Percentiles rank a stretch among this genome's conserved stretches.
phyloP scores from a whole-genome alignment of 495 filamentous ascomycete genomes.

The Bathelium albidoporum region DNA sequence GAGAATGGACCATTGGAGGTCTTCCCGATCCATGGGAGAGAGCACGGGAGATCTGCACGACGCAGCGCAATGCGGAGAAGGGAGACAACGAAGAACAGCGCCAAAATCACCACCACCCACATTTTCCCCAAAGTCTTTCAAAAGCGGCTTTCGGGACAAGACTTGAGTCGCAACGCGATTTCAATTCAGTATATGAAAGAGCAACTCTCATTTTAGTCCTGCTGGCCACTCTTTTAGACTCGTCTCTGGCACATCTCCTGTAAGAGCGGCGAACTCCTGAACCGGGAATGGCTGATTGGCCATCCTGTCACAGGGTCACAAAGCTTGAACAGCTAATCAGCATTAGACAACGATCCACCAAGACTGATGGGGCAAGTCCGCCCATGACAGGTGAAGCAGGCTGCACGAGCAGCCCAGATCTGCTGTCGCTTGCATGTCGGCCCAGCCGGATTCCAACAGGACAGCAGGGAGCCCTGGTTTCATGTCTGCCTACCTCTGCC shows the following conservation, averaged over 20 bases:
- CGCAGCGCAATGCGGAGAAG: neutral
- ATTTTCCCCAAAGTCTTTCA: neutral
- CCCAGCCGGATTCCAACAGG: too few species aligned
- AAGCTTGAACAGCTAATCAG: neutral
- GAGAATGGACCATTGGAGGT: neutral
- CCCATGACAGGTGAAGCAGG: too few species aligned
- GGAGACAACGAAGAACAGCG: neutral
- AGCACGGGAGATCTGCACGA: neutral
- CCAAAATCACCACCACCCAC: neutral
- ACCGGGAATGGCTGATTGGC: neutral
- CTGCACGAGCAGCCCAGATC: too few species aligned
- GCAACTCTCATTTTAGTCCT: neutral
- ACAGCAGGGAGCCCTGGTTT: too few species aligned
- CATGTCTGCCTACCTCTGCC: neutral
- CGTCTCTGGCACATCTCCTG: neutral
- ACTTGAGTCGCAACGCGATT: neutral
- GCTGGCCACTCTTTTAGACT: neutral
- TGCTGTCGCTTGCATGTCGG: too few species aligned
- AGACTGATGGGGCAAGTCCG: too few species aligned
- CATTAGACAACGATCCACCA: too few species aligned
- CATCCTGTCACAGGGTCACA: too few species aligned
- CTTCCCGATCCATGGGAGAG: conserved; percentile 1
- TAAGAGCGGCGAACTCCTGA: neutral
- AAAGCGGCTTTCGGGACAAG: neutral
- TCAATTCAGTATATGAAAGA: neutral